phyloP scores from a whole-genome alignment of 140 eudicot species.

The Cichorium intybus region DNA sequence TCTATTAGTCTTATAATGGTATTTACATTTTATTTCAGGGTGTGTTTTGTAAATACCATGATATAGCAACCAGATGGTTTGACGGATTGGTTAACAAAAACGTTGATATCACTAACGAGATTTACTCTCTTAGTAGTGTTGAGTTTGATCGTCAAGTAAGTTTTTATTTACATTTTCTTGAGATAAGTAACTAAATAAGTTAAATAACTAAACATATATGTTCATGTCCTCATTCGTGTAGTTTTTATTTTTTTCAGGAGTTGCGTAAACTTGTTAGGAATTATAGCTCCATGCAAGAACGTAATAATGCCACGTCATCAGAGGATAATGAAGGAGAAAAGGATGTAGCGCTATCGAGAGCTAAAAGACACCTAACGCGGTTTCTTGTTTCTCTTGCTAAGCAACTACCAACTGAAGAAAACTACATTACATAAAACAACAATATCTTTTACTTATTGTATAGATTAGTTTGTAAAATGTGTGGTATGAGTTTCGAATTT shows the following conservation, averaged over 20 bases:
- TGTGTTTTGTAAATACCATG: slow-evolving; percentile 31
- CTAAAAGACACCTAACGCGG: slow-evolving; percentile 54
- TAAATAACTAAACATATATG: too few species aligned
- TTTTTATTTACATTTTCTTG: too few species aligned
- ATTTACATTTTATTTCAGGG: slow-evolving; percentile 36
- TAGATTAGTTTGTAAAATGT: slow-evolving; percentile 17
- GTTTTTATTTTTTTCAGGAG: too few species aligned
- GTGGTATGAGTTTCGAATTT: slow-evolving; percentile 22
- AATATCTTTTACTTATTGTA: neutral
- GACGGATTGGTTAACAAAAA: slow-evolving; percentile 80
- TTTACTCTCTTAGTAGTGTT: slow-evolving; percentile 74
- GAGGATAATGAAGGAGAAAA: slow-evolving; percentile 40
- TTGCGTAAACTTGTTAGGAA: slow-evolving; percentile 68
- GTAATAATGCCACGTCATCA: slow-evolving; percentile 31
- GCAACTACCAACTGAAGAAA: slow-evolving; percentile 54
- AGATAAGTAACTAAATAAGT: too few species aligned
- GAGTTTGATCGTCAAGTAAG: slow-evolving; percentile 97
- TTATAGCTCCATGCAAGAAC: slow-evolving; percentile 43
- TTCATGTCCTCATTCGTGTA: too few species aligned
- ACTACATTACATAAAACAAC: neutral
- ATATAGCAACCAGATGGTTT: slow-evolving; percentile 66
- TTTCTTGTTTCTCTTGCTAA: slow-evolving; percentile 61
- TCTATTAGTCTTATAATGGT: neutral
- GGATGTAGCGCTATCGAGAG: slow-evolving; percentile 36
- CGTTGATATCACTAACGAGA: slow-evolving; percentile 61